Conservation (phyloP, 257 asterid genomes). For the Capsicum baccatum region DNA sequence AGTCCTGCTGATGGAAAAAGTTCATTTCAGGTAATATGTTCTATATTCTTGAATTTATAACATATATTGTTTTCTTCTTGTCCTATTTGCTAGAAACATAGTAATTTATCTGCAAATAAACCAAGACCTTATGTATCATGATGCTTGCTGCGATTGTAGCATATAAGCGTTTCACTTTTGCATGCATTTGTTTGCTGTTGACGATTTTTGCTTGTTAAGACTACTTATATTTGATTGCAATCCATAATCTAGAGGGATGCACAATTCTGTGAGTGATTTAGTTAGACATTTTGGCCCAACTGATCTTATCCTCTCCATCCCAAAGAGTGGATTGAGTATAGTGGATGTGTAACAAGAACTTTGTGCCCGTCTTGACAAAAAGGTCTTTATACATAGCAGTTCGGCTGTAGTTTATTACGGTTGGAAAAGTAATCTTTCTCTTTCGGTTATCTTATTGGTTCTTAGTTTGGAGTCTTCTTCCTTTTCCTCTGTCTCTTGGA, state of each 20-base stretch:
- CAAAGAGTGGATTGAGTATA: neutral
- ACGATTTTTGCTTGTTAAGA: conserved; percentile 11
- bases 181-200: conserved; percentile 4
- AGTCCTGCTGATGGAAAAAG: conserved; percentile 99
- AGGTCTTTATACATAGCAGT: no score
- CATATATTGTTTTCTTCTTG: neutral
- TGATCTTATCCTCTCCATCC: conserved; percentile 7
- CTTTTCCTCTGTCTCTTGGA: no score
- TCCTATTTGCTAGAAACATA: conserved; percentile 3
- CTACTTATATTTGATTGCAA: neutral
- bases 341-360: no score
- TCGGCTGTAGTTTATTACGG: no score
- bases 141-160: neutral
- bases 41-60: no score
- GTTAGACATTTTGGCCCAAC: neutral
- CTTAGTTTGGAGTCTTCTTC: no score
- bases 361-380: no score
- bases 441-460: no score
- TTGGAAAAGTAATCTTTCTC: no score
- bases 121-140: neutral
- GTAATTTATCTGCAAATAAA: conserved; percentile 1
- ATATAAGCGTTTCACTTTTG: neutral
- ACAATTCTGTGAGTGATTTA: neutral
- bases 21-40: conserved; percentile 79
- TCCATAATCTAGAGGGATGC: neutral